phyloP scores from a whole-genome alignment of 768 basidiomycete genomes.

The Trametes elegans region DNA sequence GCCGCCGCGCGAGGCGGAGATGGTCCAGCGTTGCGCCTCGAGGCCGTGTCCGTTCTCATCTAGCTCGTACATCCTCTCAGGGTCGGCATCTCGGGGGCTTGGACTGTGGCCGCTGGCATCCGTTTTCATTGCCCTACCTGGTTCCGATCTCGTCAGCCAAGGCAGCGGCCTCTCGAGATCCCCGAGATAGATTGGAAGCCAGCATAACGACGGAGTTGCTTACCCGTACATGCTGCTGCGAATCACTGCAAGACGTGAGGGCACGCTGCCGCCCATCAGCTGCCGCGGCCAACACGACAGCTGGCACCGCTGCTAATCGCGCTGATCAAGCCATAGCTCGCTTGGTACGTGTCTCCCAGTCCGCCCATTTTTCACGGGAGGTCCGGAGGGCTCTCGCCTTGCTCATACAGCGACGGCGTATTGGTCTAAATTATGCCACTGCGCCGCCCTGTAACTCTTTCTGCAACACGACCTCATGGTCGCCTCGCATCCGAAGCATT shows the following conservation, averaged over 20 bases:
- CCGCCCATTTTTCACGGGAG: not conserved
- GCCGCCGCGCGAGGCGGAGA: not conserved
- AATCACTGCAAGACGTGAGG: constrained; percentile 5
- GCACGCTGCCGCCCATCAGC: constrained; percentile 1
- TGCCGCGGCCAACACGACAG: not conserved
- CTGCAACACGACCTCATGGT: constrained; percentile 6
- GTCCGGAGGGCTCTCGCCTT: not conserved
- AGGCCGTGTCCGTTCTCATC: not conserved
- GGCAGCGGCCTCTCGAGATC: not conserved
- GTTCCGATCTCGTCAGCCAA: too few relatives aligned
- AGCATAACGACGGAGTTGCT: not conserved
- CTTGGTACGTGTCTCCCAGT: constrained; percentile 6
- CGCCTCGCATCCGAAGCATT: not conserved
- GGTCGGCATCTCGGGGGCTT: too few relatives aligned
- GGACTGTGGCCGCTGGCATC: too few relatives aligned
- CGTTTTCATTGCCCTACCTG: not conserved
- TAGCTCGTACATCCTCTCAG: not conserved
- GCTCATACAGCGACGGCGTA: constrained; percentile 7
- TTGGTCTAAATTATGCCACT: constrained; percentile 4
- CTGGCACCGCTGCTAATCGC: not conserved
- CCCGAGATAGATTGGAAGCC: constrained; percentile 8
- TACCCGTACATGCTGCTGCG: not conserved
- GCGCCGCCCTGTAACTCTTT: constrained; percentile 2
- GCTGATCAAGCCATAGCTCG: constrained; percentile 4
- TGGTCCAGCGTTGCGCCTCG: not conserved